Evolutionary conservation across 225 moss, liverwort and hornwort species (phyloP), one percentile per base, ranked within the genome.

Genomic region (Physcomitrellopsis africana): DNA sequence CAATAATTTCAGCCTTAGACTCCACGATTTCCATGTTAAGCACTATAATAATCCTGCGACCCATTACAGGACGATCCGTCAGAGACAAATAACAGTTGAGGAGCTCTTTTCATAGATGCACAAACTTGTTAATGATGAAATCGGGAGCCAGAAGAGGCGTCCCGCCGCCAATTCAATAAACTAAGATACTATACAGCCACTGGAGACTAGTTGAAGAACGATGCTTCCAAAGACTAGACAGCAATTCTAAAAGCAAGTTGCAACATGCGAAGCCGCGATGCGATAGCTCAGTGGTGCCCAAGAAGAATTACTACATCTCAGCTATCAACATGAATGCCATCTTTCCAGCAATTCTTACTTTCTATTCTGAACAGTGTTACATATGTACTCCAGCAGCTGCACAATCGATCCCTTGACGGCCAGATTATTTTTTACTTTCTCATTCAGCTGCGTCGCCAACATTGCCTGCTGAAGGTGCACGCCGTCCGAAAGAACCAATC

Each of bases 21-120:
- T 90, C 89, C 80, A 92, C 80, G 54, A 99, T 82, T 52, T 90
- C 92, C 99, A 99, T 99, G 72, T 95, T 99, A 23, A 99, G 78
- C 55, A 99, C 94, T 70, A 99, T 99, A 41, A 99, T 99, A 44
- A 99, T 99, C 68, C 94, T 94, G 85, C 72, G 43, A 63, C n/a
- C 48, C 1, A 67, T 18, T 27, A 62, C 68, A 70, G 61, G 16
- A 41, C 14, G 32, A 67, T 3, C 37, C 11, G 23, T 84, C 57
- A 79, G 63, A 45, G 20, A 17, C 23, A n/a, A 7, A 13, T 17
- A 22, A 18, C 16, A 65, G 12, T n/a, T 54, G 23, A 14, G 54
- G 22, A 71, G 42, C 12, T 69, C 47, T 26, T 46, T 47, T 11
- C 0, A 20, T 72, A 7, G 29, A 12, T 48, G 18, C 32, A 37